Evolutionary conservation across 768 basidiomycete genomes (phyloP), one percentile per base, ranked within the genome.

Genomic region (Gyrodon lividus): DNA sequence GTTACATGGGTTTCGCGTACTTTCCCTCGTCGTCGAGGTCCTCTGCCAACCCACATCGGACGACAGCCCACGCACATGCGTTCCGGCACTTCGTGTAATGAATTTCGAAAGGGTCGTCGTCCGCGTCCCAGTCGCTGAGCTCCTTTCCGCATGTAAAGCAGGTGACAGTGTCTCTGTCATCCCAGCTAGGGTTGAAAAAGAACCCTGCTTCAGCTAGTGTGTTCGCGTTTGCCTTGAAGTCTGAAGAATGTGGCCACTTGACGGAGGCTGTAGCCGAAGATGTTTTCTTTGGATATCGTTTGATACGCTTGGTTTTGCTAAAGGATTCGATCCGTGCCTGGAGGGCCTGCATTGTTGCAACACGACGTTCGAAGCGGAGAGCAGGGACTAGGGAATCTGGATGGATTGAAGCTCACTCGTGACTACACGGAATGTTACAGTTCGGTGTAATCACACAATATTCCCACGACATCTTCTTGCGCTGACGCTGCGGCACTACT

Each of bases 191-290:
- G 55, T 76, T 76, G 70, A 78, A 94, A 75, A 82, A 95, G 72
- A 96, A 98, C 8, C 95, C 95, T 2, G 95, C 95, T 57, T 87
- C 83, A 2, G 95, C 87, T 14, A 98, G 81, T 4, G 80, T 76
- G 47, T 77, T 70, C 1, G 94, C 85, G 45, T 81, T 93, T 41
- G 94, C 86, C 45, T 72, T 70, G 66, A 82, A 89, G 16, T 72
- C 60, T 0, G 68, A 38, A 0, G 87, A 79, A 58, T 95, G 89
- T 0, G 92, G 87, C 91, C 92, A 98, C 70, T 82, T 87, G 43
- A 74, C 50, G n/a, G 81, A 58, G 35, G 71, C 70, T 1, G 70
- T 58, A 0, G 72, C 72, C 2, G 82, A 72, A 31, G 77, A 76
- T 8, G 72, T 62, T 64, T 79, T 84, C 50, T 63, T 59, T 0